Conservation (phyloP, 257 asterid genomes). For the Vinca minor region DNA sequence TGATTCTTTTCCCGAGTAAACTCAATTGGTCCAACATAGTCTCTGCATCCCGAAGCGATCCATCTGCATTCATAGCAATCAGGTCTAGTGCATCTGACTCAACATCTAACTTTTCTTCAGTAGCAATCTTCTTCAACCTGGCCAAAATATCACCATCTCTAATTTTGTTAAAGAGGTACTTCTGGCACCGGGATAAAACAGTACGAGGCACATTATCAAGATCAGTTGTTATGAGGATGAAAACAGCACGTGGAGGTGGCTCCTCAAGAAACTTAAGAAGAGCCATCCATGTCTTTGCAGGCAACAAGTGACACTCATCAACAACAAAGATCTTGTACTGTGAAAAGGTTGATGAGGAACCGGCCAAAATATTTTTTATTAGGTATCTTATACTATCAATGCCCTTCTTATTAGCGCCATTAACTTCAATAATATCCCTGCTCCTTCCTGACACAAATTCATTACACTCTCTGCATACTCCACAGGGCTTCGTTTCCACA, state of each 20-base stretch:
- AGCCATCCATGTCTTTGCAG: slow-evolving; percentile 77
- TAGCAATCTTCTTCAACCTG: slow-evolving; percentile 60
- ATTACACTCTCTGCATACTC: slow-evolving; percentile 75
- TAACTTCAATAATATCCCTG: slow-evolving; percentile 51
- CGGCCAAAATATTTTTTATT: slow-evolving; percentile 39
- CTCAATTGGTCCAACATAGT: slow-evolving; percentile 94
- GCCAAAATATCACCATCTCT: slow-evolving; percentile 60
- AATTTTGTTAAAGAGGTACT: slow-evolving; percentile 69
- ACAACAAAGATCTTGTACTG: slow-evolving; percentile 61
- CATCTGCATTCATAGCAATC: slow-evolving; percentile 88
- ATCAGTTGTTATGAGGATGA: slow-evolving; percentile 68
- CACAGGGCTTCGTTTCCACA: slow-evolving; percentile 80
- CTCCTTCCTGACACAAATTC: slow-evolving; percentile 69
- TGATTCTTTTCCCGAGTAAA: slow-evolving; percentile 77
- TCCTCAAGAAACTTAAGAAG: slow-evolving; percentile 76
- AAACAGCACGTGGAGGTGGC: slow-evolving; percentile 57
- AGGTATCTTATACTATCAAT: slow-evolving; percentile 45
- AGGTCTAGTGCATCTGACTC: slow-evolving; percentile 77
- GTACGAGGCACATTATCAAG: slow-evolving; percentile 72
- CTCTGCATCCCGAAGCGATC: slow-evolving; percentile 91
- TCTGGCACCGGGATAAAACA: slow-evolving; percentile 81
- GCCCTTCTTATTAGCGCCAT: slow-evolving; percentile 67
- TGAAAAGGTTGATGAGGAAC: slow-evolving; percentile 31
- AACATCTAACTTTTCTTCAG: slow-evolving; percentile 60
- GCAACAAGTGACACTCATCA: slow-evolving; percentile 83